Evolutionary conservation across 1,284 basidiomycete genomes (phyloP).

Genomic region (Phylloporus sp.): DNA sequence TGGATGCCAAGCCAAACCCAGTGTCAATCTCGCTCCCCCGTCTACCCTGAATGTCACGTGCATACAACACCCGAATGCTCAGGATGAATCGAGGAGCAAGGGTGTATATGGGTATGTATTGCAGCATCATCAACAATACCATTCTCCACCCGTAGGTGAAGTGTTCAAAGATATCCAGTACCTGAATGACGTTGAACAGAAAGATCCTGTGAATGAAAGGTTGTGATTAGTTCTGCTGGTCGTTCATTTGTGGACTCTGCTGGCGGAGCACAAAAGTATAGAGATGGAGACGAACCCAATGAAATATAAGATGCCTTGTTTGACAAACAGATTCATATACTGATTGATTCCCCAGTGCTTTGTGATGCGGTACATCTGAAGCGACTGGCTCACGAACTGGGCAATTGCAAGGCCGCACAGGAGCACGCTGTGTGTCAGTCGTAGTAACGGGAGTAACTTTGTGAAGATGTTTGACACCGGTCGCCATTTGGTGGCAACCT

Average conservation of each 20-base stretch:
- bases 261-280: background rate
- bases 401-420: background rate
- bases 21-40: background rate
- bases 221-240: background rate
- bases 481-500: too few relatives aligned
- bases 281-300: background rate
- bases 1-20: background rate
- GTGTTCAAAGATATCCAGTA: background rate
- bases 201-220: background rate
- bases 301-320: background rate
- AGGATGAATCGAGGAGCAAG: background rate
- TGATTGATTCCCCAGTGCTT: conserved; percentile 1
- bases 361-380: background rate
- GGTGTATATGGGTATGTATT: background rate
- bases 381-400: background rate
- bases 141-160: background rate
- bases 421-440: background rate
- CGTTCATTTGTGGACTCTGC: background rate
- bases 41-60: background rate
- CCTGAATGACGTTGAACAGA: background rate
- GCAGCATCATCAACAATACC: background rate
- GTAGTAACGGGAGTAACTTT: background rate
- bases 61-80: background rate
- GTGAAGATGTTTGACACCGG: too few relatives aligned
- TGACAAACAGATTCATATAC: background rate